phyloP scores from a whole-genome alignment of 1,284 basidiomycete species.

The Erythrobasidium hasegawianum region DNA sequence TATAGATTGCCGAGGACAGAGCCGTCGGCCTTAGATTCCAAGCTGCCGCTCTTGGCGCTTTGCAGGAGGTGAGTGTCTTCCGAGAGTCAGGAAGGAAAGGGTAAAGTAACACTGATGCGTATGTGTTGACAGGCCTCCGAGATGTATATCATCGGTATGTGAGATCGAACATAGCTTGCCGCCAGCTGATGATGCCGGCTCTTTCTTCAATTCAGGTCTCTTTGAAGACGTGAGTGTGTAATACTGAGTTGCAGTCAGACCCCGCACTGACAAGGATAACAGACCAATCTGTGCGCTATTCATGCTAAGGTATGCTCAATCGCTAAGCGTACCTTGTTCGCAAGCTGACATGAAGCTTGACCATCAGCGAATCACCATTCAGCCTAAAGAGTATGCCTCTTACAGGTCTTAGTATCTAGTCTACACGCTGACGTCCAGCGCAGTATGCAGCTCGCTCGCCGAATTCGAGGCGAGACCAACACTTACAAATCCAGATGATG shows the following conservation, averaged over 20 bases:
- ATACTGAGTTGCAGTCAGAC: neutral
- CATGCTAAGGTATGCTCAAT: slow-evolving; percentile 12
- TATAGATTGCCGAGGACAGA: slow-evolving; percentile 15
- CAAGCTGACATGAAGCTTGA: neutral
- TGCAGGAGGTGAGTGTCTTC: slow-evolving; percentile 14
- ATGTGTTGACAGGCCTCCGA: slow-evolving; percentile 3
- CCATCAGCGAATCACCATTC: slow-evolving; percentile 18
- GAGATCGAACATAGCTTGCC: neutral
- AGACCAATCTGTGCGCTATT: slow-evolving; percentile 24
- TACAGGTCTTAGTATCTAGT: slow-evolving; percentile 13
- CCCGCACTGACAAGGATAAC: neutral
- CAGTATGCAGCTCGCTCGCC: slow-evolving; percentile 28
- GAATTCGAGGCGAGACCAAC: slow-evolving; percentile 16
- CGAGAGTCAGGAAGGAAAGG: neutral
- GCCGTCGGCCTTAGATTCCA: slow-evolving; percentile 21
- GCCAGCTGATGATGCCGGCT: no score
- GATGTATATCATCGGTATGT: slow-evolving; percentile 14
- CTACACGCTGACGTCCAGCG: neutral
- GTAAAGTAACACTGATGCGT: neutral
- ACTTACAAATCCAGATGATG: neutral
- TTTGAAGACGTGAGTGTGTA: slow-evolving; percentile 24
- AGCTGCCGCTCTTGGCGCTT: slow-evolving; percentile 16
- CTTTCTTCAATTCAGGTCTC: slow-evolving; percentile 4
- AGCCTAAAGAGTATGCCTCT: slow-evolving; percentile 19
- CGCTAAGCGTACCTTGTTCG: neutral